A percentile compares a stretch with the other conserved stretches of the same genome.
These are phyloP conservation scores for Prunus salicina DNA, from an alignment of 306 rosid genomes.

Conservation along the genomic window DNA sequence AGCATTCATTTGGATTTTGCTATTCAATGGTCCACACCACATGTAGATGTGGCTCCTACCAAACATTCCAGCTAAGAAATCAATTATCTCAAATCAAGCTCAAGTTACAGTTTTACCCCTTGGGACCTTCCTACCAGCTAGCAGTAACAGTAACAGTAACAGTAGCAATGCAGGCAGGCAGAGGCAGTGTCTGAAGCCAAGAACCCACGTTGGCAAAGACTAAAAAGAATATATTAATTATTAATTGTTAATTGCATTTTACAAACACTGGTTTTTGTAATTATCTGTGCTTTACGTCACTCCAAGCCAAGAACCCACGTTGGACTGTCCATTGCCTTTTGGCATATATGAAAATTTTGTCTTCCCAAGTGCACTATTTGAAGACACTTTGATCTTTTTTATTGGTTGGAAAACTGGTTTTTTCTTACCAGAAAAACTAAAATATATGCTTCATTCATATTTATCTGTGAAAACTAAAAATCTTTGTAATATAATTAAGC, in stretches of 20 bases:
- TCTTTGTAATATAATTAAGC: neutral
- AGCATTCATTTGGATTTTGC: constrained; percentile 4
- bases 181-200: too few relatives aligned
- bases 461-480: too few relatives aligned
- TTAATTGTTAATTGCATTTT: too few relatives aligned
- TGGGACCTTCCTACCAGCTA: neutral
- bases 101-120: constrained; percentile 1
- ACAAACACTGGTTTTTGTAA: too few relatives aligned
- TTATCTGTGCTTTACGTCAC: too few relatives aligned
- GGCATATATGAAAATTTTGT: neutral
- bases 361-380: neutral
- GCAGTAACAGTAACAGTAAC: neutral
- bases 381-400: neutral
- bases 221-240: too few relatives aligned
- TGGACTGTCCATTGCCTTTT: neutral
- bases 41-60: neutral
- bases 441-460: neutral
- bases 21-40: neutral
- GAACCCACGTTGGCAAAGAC: too few relatives aligned
- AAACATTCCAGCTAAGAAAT: neutral
- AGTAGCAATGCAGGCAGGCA: too few relatives aligned
- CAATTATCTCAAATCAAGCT: neutral
- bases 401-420: neutral
- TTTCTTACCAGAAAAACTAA: neutral
- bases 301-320: neutral